A percentile compares a stretch with the other conserved stretches of the same genome.
phyloP scores from a whole-genome alignment of 371 early-diverging fungal genomes.

The Mortierella sp. region DNA sequence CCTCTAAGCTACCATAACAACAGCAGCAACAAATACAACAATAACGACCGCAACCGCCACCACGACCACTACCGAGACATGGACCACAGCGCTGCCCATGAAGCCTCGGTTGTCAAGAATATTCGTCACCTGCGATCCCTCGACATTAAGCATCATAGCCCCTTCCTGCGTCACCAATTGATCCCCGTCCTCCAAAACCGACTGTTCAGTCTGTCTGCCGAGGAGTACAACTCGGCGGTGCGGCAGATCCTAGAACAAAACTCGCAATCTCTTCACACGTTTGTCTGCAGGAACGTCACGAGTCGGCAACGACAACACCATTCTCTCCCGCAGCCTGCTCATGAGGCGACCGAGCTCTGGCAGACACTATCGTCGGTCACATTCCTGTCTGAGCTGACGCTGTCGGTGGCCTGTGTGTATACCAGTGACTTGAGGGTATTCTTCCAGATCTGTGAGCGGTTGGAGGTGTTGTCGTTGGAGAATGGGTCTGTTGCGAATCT shows the following conservation, averaged over 20 bases:
- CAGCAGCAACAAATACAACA: not conserved
- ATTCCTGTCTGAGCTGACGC: not conserved
- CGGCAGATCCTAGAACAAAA: constrained; percentile 14
- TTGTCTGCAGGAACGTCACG: constrained; percentile 4
- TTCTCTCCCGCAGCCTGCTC: not conserved
- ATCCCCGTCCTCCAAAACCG: constrained; percentile 5
- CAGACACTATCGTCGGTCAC: not conserved
- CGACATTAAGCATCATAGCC: not conserved
- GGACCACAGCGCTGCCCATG: not conserved
- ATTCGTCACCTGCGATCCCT: constrained; percentile 14
- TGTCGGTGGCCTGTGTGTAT: constrained; percentile 2
- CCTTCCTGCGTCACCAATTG: not conserved
- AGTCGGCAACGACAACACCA: not conserved
- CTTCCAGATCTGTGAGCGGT: constrained; percentile 9
- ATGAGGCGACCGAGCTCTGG: constrained; percentile 17
- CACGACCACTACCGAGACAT: not conserved
- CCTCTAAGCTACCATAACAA: not conserved
- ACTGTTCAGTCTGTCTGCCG: not conserved
- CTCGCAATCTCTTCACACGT: not conserved
- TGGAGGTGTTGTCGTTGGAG: constrained; percentile 9
- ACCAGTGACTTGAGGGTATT: not conserved
- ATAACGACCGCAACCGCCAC: not conserved
- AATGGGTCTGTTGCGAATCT: not conserved
- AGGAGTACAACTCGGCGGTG: constrained; percentile 2
- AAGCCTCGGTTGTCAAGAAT: constrained; percentile 10